These are phyloP conservation scores for Larix kaempferi DNA, from an alignment of 75 land plant species.

Conservation along the genomic window DNA sequence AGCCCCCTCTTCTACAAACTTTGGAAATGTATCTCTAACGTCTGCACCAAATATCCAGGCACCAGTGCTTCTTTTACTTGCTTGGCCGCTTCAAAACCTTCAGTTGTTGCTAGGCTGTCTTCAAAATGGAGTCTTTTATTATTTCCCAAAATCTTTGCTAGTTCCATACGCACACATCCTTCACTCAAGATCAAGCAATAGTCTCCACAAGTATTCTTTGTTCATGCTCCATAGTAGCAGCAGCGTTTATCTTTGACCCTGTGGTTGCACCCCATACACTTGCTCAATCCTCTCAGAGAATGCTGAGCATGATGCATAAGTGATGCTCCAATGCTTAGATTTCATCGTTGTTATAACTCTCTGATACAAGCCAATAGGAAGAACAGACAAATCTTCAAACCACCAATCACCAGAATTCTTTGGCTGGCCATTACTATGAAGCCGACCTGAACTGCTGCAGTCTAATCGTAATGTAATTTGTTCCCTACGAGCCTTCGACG, in stretches of 20 bases:
- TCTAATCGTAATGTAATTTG: slow-evolving; percentile 73
- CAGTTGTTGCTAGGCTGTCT: no score
- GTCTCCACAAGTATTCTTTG: slow-evolving; percentile 61
- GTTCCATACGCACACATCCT: no score
- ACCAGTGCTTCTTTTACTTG: no score
- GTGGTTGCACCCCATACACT: slow-evolving; percentile 37
- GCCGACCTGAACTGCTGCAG: slow-evolving; percentile 79
- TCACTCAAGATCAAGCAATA: no score
- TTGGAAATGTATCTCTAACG: no score
- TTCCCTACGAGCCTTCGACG: slow-evolving; percentile 69
- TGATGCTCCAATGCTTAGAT: slow-evolving; percentile 67
- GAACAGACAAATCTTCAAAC: slow-evolving; percentile 72
- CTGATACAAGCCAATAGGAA: slow-evolving; percentile 58
- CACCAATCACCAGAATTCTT: slow-evolving; percentile 73
- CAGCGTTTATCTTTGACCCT: slow-evolving; percentile 26
- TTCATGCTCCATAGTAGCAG: slow-evolving; percentile 44
- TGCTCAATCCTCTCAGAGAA: slow-evolving; percentile 43
- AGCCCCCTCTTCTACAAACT: no score
- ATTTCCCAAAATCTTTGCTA: no score
- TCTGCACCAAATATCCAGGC: no score
- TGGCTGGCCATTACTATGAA: slow-evolving; percentile 50
- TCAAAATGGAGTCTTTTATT: no score
- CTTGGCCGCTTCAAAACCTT: no score
- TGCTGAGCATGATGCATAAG: slow-evolving; percentile 70
- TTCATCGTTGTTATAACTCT: slow-evolving; percentile 71